Percentiles rank a stretch among this genome's conserved stretches.
These are phyloP conservation scores for Brasenia schreberi DNA, from an alignment of 164 flowering plant genomes.

Conservation along the genomic window DNA sequence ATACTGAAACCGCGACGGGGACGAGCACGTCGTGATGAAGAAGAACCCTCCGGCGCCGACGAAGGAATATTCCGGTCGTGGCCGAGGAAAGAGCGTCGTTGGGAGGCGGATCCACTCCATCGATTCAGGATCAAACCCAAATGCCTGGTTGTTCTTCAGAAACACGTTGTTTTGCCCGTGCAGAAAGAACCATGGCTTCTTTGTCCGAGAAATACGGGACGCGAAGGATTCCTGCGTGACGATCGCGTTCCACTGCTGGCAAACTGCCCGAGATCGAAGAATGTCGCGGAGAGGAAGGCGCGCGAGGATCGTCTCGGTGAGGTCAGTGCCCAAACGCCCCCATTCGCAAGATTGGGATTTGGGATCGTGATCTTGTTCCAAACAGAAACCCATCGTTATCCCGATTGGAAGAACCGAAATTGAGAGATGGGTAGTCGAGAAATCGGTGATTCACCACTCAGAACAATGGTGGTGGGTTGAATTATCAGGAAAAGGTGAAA, in stretches of 20 bases:
- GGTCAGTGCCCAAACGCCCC: slow-evolving; percentile 27
- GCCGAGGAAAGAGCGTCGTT: slow-evolving; percentile 7
- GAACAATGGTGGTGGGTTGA: too few relatives aligned
- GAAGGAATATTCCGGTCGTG: slow-evolving; percentile 18
- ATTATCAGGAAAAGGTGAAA: too few relatives aligned
- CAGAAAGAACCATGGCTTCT: slow-evolving; percentile 55
- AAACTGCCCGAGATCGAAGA: slow-evolving; percentile 38
- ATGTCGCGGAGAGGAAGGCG: slow-evolving; percentile 46
- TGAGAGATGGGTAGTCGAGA: too few relatives aligned
- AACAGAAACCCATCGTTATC: not conserved
- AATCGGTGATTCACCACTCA: too few relatives aligned
- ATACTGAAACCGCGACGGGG: slow-evolving; percentile 21
- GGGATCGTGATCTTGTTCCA: not conserved
- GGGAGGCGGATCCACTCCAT: slow-evolving; percentile 43
- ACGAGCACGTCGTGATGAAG: slow-evolving; percentile 28
- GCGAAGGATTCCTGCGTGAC: slow-evolving; percentile 26
- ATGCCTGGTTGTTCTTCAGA: slow-evolving; percentile 44
- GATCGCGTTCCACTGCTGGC: slow-evolving; percentile 42
- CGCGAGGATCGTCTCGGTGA: slow-evolving; percentile 43
- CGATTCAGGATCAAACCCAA: slow-evolving; percentile 55
- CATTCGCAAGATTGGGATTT: slow-evolving; percentile 1
- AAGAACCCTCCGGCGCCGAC: slow-evolving; percentile 32
- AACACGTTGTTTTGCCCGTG: slow-evolving; percentile 44
- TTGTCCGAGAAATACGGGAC: slow-evolving; percentile 13
- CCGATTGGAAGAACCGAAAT: not conserved